Evolutionary conservation across 2,329 filamentous ascomycete genomes (phyloP).

Genomic region (Chaetomiaceae sp.): DNA sequence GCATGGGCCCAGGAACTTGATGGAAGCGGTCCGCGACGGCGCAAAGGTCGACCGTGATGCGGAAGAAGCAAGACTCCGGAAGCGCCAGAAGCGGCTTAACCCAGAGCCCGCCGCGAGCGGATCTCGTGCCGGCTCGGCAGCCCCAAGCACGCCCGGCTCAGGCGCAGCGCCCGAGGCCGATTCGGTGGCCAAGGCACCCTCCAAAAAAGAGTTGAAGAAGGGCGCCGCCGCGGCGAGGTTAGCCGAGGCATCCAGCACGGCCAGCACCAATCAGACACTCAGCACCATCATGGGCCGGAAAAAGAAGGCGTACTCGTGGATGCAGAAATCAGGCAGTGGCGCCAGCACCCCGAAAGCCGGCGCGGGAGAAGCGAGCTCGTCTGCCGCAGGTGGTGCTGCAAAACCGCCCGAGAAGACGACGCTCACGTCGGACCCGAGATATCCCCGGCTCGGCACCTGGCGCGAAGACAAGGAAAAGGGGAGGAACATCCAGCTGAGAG

Average conservation of each 20-base stretch:
- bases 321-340: constrained; percentile 55
- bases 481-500: constrained; percentile 74
- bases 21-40: constrained; percentile 53
- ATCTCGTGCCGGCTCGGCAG: constrained; percentile 52
- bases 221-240: constrained; percentile 71
- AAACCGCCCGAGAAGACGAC: constrained; percentile 34
- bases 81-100: constrained; percentile 59
- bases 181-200: constrained; percentile 53
- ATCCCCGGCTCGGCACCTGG: constrained; percentile 62
- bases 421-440: constrained; percentile 54
- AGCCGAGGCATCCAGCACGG: constrained; percentile 72
- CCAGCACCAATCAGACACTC: constrained; percentile 76
- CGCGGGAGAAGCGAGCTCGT: constrained; percentile 32
- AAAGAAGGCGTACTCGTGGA: constrained; percentile 72
- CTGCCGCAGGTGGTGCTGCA: constrained; percentile 17
- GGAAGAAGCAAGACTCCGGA: constrained; percentile 67
- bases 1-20: constrained; percentile 43
- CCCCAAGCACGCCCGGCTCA: constrained; percentile 57
- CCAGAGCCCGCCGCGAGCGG: constrained; percentile 47
- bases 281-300: constrained; percentile 66
- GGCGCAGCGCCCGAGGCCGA: constrained; percentile 59
- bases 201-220: constrained; percentile 81
- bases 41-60: constrained; percentile 62
- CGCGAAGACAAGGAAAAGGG: constrained; percentile 75
- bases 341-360: constrained; percentile 43